Evolutionary conservation across 2,329 filamentous ascomycete genomes (phyloP), one percentile per base, ranked within the genome.

Genomic region (Exserohilum rostratum): DNA sequence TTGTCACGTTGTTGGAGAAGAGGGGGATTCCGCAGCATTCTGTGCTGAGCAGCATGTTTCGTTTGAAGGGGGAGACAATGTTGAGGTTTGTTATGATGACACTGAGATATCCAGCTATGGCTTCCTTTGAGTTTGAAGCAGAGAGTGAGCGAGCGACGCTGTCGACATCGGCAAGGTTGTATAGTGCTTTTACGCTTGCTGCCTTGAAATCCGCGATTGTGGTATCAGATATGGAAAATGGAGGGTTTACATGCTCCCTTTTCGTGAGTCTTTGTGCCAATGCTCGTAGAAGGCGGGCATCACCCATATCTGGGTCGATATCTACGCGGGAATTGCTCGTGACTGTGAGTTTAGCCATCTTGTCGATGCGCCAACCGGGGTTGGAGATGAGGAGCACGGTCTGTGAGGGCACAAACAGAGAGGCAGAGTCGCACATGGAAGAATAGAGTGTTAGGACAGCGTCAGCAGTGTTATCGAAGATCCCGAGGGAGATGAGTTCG

Each of bases 401-500:
- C 18, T 77, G 65, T 31, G 78, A 80, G 3, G 82, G 77, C 4
- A 67, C 55, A 79, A 83, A 84, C 2, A 66, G 49, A 5, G 74
- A 70, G 2, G 78, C 76, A 0, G 79, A 82, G 29, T 70, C 64
- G 46, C 80, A 77, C 40, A 81, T 72, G n/a, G 79, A 76, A 31
- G 79, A 79, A 80, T 84, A 87, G 4, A 87, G 71, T 13, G 79
- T 83, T n/a, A 87, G 70, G 2, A 76, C 73, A 4, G 79, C 80
- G 55, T 80, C 79, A 1, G 78, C 78, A 0, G 84, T 86, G 61
- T 87, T 79, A 65, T 88, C 85, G 61, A 85, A 85, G 9, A 87
- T 70, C 4, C 76, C 72, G 3, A 87, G 69, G 40, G 82, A 82
- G 22, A 82, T 65, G 11, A 83, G 73, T 27, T 82, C 76, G 0